A percentile compares a stretch with the other conserved stretches of the same genome.
phyloP scores from a whole-genome alignment of 2,329 filamentous ascomycete species.

The Drechslera avenae region DNA sequence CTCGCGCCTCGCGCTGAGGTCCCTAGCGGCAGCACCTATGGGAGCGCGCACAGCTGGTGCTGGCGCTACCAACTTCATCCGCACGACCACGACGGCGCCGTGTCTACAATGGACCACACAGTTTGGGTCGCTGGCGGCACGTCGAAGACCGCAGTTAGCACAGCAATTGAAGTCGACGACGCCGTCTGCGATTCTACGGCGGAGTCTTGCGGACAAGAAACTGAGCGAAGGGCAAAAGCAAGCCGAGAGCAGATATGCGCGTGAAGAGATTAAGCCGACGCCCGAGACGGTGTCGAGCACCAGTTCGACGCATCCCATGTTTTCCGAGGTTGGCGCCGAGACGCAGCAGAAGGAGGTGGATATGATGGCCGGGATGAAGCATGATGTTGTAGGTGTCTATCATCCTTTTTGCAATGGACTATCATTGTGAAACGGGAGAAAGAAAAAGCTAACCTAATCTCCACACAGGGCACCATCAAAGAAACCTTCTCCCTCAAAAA shows the following conservation, averaged over 20 bases:
- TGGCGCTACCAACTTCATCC: conserved; percentile 21
- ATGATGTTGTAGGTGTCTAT: conserved; percentile 37
- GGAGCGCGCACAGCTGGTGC: conserved; percentile 32
- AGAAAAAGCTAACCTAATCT: neutral
- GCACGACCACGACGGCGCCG: conserved; percentile 14
- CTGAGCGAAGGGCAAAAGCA: conserved; percentile 58
- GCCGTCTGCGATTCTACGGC: conserved; percentile 49
- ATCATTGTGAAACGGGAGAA: neutral
- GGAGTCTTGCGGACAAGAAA: conserved; percentile 46
- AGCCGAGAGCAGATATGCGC: conserved; percentile 59
- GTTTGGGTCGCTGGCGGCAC: conserved; percentile 48
- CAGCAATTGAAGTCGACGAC: conserved; percentile 34
- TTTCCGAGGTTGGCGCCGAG: conserved; percentile 46
- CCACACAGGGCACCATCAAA: conserved; percentile 51
- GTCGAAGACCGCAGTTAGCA: conserved; percentile 35
- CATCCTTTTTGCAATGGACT: too few relatives aligned
- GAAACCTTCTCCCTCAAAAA: conserved; percentile 55
- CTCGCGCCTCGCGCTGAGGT: conserved; percentile 49
- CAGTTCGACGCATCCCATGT: conserved; percentile 56
- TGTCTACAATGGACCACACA: conserved; percentile 49
- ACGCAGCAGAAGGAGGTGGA: conserved; percentile 48
- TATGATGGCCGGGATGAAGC: conserved; percentile 54
- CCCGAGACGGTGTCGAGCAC: conserved; percentile 65
- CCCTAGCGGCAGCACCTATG: conserved; percentile 35
- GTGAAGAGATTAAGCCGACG: conserved; percentile 62